Evolutionary conservation across 2,329 filamentous ascomycete genomes (phyloP), one percentile per base, ranked within the genome.

Genomic region (Triangularia setosa): DNA sequence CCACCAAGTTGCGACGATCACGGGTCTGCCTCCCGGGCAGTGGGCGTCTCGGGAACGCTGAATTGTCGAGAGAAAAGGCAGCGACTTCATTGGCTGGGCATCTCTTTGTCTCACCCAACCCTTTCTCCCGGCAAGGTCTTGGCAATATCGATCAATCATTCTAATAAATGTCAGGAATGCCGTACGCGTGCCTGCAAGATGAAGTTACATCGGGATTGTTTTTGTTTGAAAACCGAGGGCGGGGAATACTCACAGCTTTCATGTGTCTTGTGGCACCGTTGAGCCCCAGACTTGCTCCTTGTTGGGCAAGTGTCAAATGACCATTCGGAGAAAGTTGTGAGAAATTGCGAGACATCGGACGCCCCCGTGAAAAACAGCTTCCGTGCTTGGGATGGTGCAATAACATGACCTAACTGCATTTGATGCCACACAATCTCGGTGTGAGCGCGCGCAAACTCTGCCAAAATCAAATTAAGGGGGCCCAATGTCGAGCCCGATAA

Each of bases 1-100:
- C 33, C 60, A 58, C 53, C 60, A 62, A 57, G 60, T 57, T 40
- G 21, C 18, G 35, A 62, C 35, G 33, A 58, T 62, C 60, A 33
- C 54, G 53, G 60, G 33, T 58, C 25, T 48, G 16, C 25, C 48
- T 60, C 52, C 48, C 60, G 48, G 27, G 25, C 25, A 5, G 25
- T 9, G 40, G n/a, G 18, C 40, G 55, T 33, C 25, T 57, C 25
- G 18, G 24, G 25, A 14, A 40, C 56, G n/a, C 25, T 30, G 21
- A 11, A 24, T 16, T 40, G 30, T 24, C 25, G 56, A 25, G 25
- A 24, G 21, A 60, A 60, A 33, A 33, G 40, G 40, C 25, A 12
- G 58, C 35, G 21, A 60, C 40, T 28, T 25, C 16, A 60, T 60
- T 60, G 58, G 58, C 48, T 44, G 35, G 25, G 9, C 21, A 28